Evolutionary conservation across 129 eudicot genomes (phyloP).

Genomic region (Tagetes erecta): DNA sequence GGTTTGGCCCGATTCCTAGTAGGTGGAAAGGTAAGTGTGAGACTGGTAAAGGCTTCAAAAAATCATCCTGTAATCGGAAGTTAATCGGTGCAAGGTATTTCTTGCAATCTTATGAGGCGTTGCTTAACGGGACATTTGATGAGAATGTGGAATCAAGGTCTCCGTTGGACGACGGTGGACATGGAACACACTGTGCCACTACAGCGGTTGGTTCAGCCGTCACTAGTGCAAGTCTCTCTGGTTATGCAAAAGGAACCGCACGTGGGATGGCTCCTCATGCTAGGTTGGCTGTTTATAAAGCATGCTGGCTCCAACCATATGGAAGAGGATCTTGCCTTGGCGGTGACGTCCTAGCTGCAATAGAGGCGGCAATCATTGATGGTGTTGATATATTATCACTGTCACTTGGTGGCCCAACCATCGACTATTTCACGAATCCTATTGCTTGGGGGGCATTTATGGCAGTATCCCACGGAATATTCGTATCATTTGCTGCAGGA

Average conservation of each 20-base stretch:
- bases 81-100: conserved; percentile 74
- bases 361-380: conserved; percentile 61
- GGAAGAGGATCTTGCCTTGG: conserved; percentile 52
- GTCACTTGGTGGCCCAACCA: conserved; percentile 47
- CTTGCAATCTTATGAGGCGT: conserved; percentile 55
- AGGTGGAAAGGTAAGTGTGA: conserved; percentile 77
- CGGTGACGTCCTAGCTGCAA: conserved; percentile 59
- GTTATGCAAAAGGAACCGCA: conserved; percentile 71
- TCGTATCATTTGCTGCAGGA: conserved; percentile 69
- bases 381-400: conserved; percentile 65
- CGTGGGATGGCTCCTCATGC: conserved; percentile 76
- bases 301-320: conserved; percentile 42
- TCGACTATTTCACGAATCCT: conserved; percentile 54
- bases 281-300: conserved; percentile 69
- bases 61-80: conserved; percentile 62
- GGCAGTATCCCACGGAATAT: conserved; percentile 57
- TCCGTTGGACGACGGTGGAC: conserved; percentile 74
- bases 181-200: conserved; percentile 70
- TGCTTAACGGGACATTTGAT: conserved; percentile 53
- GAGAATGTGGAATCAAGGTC: conserved; percentile 61
- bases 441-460: conserved; percentile 52
- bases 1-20: conserved; percentile 55
- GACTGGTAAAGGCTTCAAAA: conserved; percentile 39
- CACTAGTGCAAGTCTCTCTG: conserved; percentile 58
- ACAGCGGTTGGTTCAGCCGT: conserved; percentile 71